Conservation (phyloP, 129 eudicot species). For the Tagetes patula region DNA sequence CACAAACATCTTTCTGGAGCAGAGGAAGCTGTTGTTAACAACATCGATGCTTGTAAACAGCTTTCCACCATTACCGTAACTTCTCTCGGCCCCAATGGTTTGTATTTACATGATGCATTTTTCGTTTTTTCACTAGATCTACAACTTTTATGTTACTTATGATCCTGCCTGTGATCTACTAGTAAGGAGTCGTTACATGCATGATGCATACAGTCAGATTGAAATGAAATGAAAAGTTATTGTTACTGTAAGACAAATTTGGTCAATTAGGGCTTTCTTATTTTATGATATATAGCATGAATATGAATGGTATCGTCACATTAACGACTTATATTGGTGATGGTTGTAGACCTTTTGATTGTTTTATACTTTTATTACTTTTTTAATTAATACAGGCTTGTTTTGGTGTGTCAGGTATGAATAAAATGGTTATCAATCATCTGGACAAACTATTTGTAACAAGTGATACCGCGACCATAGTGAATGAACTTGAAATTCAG, state of each 20-base stretch:
- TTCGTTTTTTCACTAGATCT: too few species aligned
- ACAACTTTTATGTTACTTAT: too few species aligned
- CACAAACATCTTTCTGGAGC: conserved; percentile 88
- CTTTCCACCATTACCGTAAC: conserved; percentile 79
- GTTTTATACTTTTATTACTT: too few species aligned
- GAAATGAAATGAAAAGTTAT: background rate
- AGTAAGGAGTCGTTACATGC: too few species aligned
- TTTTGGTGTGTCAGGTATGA: conserved; percentile 54
- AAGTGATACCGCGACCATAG: conserved; percentile 89
- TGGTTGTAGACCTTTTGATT: too few species aligned
- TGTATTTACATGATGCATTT: too few species aligned
- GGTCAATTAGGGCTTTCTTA: background rate
- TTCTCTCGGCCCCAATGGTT: conserved; percentile 94
- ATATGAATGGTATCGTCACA: too few species aligned
- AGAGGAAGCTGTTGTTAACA: conserved; percentile 90
- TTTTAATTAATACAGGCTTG: background rate
- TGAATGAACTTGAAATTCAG: conserved; percentile 90
- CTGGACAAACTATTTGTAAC: conserved; percentile 92
- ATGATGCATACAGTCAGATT: too few species aligned
- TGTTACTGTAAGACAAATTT: background rate
- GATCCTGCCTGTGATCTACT: too few species aligned
- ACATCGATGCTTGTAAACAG: conserved; percentile 88
- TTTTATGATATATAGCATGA: too few species aligned
- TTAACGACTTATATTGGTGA: too few species aligned
- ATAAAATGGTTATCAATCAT: conserved; percentile 95